These are phyloP conservation scores for Fusarium clavum DNA, from an alignment of 2,329 filamentous ascomycete genomes.

Conservation along the genomic window DNA sequence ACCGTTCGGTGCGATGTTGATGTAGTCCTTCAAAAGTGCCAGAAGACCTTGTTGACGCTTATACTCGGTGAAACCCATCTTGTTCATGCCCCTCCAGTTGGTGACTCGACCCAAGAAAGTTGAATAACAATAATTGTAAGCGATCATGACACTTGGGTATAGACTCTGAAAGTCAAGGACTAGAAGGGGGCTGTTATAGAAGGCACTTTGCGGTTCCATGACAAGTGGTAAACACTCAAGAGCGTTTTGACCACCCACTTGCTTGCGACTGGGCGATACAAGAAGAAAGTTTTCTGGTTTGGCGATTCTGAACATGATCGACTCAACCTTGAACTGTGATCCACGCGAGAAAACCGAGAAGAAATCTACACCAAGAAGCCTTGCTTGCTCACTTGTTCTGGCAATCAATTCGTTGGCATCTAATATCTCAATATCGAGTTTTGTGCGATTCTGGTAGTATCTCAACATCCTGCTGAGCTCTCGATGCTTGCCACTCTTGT, in stretches of 20 bases:
- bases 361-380: conserved; percentile 93
- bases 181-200: conserved; percentile 89
- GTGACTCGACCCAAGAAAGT: conserved; percentile 90
- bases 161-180: conserved; percentile 97
- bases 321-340: conserved; percentile 98
- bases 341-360: conserved; percentile 95
- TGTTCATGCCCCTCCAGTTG: conserved; percentile 89
- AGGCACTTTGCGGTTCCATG: conserved; percentile 96
- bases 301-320: conserved; percentile 97
- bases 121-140: conserved; percentile 99
- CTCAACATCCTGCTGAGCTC: conserved; percentile 80
- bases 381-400: conserved; percentile 92
- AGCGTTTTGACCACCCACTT: conserved; percentile 94
- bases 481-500: conserved; percentile 72
- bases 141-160: conserved; percentile 98
- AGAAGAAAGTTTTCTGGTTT: conserved; percentile 96
- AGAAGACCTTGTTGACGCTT: conserved; percentile 79
- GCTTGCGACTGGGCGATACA: conserved; percentile 88
- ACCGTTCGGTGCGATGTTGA: conserved; percentile 95
- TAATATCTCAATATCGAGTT: conserved; percentile 89
- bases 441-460: conserved; percentile 80
- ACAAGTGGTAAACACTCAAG: conserved; percentile 94
- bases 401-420: conserved; percentile 90
- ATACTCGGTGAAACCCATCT: conserved; percentile 95
- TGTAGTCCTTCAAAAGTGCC: conserved; percentile 81